Percentiles rank a stretch among this genome's conserved stretches.
phyloP scores from a whole-genome alignment of 331 rosid genomes.

The Prunus yedoensis region DNA sequence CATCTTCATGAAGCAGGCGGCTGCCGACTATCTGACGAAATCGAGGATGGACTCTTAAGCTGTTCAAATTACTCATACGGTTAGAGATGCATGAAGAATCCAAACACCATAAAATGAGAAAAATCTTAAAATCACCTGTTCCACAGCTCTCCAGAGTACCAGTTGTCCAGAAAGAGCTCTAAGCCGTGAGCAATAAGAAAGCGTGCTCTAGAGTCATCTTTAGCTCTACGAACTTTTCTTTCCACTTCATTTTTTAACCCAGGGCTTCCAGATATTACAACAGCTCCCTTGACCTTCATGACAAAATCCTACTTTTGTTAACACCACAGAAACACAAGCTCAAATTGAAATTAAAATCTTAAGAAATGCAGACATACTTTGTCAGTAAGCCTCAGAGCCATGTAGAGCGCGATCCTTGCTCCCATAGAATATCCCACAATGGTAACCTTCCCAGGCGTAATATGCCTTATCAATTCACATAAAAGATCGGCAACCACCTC shows the following conservation, averaged over 20 bases:
- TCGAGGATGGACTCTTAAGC: constrained; percentile 86
- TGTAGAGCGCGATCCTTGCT: constrained; percentile 76
- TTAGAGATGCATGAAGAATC: constrained; percentile 21
- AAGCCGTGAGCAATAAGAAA: constrained; percentile 58
- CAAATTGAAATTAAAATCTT: constrained; percentile 14
- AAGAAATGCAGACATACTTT: constrained; percentile 45
- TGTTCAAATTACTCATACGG: constrained; percentile 24
- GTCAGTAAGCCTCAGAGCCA: constrained; percentile 69
- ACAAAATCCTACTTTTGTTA: constrained; percentile 9
- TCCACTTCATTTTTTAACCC: constrained; percentile 68
- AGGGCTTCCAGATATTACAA: constrained; percentile 84
- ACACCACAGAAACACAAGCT: constrained; percentile 4
- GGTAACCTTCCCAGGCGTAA: constrained; percentile 65
- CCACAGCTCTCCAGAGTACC: constrained; percentile 90
- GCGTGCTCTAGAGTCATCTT: constrained; percentile 77
- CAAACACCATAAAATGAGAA: constrained; percentile 13
- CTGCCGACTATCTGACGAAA: constrained; percentile 48
- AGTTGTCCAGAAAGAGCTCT: constrained; percentile 60
- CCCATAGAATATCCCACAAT: constrained; percentile 95
- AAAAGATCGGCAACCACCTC: constrained; percentile 61
- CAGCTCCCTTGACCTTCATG: constrained; percentile 75
- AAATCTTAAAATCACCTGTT: constrained; percentile 49
- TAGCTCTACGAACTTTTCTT: constrained; percentile 73
- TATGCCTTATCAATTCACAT: constrained; percentile 40
- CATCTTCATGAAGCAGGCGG: constrained; percentile 64